Conservation (phyloP, 208 protist genomes). For the Acanthamoeba triangularis region DNA sequence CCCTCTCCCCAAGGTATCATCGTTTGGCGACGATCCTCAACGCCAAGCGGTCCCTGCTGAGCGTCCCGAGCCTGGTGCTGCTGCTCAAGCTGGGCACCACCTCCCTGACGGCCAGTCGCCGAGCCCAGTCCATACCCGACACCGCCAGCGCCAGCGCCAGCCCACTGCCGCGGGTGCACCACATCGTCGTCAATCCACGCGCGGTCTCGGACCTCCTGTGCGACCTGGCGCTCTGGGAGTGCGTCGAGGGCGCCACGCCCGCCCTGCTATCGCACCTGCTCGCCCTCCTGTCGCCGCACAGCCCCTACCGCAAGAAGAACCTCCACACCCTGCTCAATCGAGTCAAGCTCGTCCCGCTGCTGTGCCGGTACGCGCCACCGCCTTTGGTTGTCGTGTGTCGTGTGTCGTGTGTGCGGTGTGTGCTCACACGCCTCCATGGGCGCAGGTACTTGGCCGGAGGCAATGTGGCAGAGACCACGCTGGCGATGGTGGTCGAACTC, state of each 20-base stretch:
- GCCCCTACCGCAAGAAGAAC: conserved; percentile 27
- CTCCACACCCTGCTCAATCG: background rate
- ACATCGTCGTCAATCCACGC: conserved; percentile 10
- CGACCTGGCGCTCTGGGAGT: background rate
- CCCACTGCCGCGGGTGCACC: background rate
- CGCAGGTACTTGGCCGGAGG: background rate
- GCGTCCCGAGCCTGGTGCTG: background rate
- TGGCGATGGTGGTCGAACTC: background rate
- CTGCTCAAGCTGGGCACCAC: conserved; percentile 5
- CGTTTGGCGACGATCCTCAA: background rate
- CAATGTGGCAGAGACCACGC: background rate
- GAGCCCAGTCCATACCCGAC: background rate
- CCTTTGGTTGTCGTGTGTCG: background rate
- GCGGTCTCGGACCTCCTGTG: background rate
- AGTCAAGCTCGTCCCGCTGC: background rate
- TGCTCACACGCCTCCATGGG: background rate
- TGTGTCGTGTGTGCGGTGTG: background rate
- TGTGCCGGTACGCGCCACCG: background rate
- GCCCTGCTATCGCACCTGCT: background rate
- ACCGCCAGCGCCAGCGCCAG: background rate
- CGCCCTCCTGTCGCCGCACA: background rate
- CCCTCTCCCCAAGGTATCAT: background rate
- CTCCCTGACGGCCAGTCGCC: background rate
- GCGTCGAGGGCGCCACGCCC: background rate
- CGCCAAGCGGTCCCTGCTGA: background rate